Percentiles rank a stretch among this genome's conserved stretches.
Evolutionary conservation across 768 basidiomycete genomes (phyloP).

Genomic region (Collybia sp.): DNA sequence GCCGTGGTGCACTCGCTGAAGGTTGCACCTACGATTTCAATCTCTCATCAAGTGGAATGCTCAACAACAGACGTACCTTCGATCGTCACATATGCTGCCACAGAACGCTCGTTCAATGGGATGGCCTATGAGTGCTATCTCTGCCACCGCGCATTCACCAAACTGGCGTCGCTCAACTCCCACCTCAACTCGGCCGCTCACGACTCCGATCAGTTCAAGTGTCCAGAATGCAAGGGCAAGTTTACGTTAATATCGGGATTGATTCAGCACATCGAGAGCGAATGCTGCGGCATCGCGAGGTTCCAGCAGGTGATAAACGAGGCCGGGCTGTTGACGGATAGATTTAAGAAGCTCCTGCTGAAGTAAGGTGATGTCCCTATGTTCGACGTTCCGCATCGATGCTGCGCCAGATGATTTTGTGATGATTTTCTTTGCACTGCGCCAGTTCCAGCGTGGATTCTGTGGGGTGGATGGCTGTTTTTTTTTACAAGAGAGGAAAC

Average conservation of each 20-base stretch:
- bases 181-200: conserved; percentile 32
- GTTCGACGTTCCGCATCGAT: too few species aligned
- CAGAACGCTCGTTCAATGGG: conserved; percentile 33
- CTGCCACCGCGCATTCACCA: conserved; percentile 27
- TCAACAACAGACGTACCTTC: conserved; percentile 4
- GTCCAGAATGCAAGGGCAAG: conserved; percentile 32
- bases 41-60: conserved; percentile 21
- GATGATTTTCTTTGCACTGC: too few species aligned
- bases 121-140: conserved; percentile 34
- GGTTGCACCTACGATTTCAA: conserved; percentile 29
- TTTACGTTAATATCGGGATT: conserved; percentile 35
- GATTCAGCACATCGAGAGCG: conserved; percentile 41
- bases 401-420: too few species aligned
- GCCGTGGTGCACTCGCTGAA: conserved; percentile 23
- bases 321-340: conserved; percentile 20
- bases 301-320: conserved; percentile 23
- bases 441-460: too few species aligned
- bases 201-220: conserved; percentile 32
- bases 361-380: too few species aligned
- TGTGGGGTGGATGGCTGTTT: too few species aligned
- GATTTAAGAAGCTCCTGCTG: conserved; percentile 13
- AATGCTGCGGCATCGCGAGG: conserved; percentile 27
- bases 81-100: conserved; percentile 22
- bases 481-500: too few species aligned
- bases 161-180: conserved; percentile 24